Evolutionary conservation across 1,284 basidiomycete species (phyloP).

Genomic region (Leccinum griseonigrum): DNA sequence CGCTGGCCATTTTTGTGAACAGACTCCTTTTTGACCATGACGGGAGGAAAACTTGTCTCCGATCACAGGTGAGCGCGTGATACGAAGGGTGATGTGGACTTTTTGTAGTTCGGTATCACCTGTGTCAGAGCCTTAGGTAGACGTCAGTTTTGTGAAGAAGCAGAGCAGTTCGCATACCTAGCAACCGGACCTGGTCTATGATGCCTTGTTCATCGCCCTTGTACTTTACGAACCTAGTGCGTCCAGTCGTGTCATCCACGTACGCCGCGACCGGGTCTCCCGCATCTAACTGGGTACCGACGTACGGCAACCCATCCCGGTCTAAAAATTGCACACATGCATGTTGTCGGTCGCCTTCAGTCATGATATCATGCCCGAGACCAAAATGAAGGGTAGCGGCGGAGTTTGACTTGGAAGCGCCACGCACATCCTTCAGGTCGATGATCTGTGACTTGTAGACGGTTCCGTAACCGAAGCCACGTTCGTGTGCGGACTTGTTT

Average conservation of each 20-base stretch:
- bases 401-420: constrained; percentile 54
- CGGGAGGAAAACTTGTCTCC: constrained; percentile 99
- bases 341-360: constrained; percentile 56
- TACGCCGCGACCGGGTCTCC: constrained; percentile 88
- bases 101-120: constrained; percentile 91
- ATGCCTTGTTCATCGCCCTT: constrained; percentile 95
- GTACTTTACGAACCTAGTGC: constrained; percentile 90
- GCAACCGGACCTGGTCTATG: constrained; percentile 89
- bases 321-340: constrained; percentile 67
- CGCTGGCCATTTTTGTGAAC: constrained; percentile 98
- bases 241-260: constrained; percentile 82
- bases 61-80: constrained; percentile 95
- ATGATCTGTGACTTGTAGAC: constrained; percentile 96
- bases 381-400: constrained; percentile 81
- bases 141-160: constrained; percentile 5
- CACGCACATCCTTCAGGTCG: constrained; percentile 82
- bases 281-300: constrained; percentile 69
- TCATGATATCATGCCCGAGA: constrained; percentile 73
- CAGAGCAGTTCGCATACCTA: constrained; percentile 54
- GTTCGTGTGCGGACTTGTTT: constrained; percentile 98
- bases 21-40: constrained; percentile 99
- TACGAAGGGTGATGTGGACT: constrained; percentile 90
- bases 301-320: constrained; percentile 80
- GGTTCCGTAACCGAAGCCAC: constrained; percentile 96
- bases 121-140: constrained; percentile 68